Percentiles rank a stretch among this genome's conserved stretches.
These are phyloP conservation scores for Nothopassalora personata DNA, from an alignment of 2,329 filamentous ascomycete species.

Conservation along the genomic window DNA sequence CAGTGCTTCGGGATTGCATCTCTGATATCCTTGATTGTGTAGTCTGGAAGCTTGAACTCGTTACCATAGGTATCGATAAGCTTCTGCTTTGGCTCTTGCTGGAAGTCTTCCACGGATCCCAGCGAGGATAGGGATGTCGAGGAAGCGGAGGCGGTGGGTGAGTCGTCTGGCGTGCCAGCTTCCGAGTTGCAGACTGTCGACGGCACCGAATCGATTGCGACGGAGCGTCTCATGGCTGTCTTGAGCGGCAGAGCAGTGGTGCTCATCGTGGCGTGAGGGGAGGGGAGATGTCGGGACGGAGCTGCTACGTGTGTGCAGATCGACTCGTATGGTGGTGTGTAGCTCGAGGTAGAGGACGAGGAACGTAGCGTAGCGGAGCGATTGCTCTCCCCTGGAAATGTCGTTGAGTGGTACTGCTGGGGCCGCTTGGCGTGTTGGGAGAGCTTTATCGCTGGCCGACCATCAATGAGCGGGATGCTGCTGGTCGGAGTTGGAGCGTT, in stretches of 20 bases:
- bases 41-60: slow-evolving; percentile 87
- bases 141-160: slow-evolving; percentile 62
- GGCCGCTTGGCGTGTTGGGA: slow-evolving; percentile 1
- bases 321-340: too few relatives aligned
- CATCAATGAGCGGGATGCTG: background rate
- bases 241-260: slow-evolving; percentile 51
- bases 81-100: slow-evolving; percentile 45
- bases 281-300: background rate
- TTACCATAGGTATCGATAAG: slow-evolving; percentile 92
- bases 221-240: slow-evolving; percentile 39
- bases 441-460: background rate
- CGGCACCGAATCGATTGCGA: slow-evolving; percentile 48
- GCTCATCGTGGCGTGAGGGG: slow-evolving; percentile 35
- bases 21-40: slow-evolving; percentile 94
- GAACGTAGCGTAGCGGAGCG: background rate
- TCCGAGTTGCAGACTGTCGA: slow-evolving; percentile 51
- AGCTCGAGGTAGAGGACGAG: background rate
- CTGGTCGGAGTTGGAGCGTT: background rate
- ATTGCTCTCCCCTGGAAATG: background rate
- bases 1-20: slow-evolving; percentile 98
- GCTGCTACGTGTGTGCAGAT: background rate
- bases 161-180: slow-evolving; percentile 53
- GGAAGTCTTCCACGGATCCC: slow-evolving; percentile 58
- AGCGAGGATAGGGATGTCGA: slow-evolving; percentile 90
- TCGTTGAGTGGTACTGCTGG: slow-evolving; percentile 3